A percentile compares a stretch with the other conserved stretches of the same genome.
Conservation (phyloP, 2,329 filamentous ascomycete genomes). For the Trichothecium sympodiale region DNA sequence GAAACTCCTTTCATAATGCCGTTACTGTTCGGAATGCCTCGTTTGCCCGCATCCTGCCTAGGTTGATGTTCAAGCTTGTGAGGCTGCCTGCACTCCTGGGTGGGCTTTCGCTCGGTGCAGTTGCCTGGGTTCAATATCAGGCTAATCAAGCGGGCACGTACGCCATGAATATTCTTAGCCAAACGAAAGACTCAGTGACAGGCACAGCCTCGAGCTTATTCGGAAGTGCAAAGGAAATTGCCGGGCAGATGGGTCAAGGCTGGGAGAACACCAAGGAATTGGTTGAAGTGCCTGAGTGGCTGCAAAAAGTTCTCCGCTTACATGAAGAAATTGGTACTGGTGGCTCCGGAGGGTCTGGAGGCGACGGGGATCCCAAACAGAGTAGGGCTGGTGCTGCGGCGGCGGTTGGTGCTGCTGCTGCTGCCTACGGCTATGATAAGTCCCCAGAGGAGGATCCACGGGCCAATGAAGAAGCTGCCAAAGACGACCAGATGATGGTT, state of each 20-base stretch:
- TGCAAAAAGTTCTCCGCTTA: conserved; percentile 58
- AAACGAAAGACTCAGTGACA: conserved; percentile 60
- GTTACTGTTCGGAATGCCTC: conserved; percentile 53
- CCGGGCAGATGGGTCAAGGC: conserved; percentile 66
- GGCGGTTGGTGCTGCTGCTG: conserved; percentile 60
- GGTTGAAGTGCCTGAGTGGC: conserved; percentile 61
- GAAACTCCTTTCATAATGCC: conserved; percentile 76
- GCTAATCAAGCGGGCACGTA: conserved; percentile 54
- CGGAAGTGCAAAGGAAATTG: conserved; percentile 61
- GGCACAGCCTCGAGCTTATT: conserved; percentile 60
- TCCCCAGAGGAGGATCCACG: conserved; percentile 54
- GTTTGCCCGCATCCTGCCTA: conserved; percentile 61
- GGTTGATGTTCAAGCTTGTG: conserved; percentile 79
- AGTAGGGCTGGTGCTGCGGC: conserved; percentile 49
- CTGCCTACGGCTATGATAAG: conserved; percentile 69
- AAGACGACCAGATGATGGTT: conserved; percentile 99
- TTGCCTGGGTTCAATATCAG: conserved; percentile 94
- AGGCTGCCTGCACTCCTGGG: conserved; percentile 87
- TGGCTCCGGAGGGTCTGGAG: conserved; percentile 35
- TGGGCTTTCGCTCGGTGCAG: conserved; percentile 71
- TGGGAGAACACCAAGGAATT: conserved; percentile 78
- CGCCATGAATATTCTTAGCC: conserved; percentile 55
- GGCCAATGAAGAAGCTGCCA: conserved; percentile 53
- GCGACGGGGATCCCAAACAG: conserved; percentile 41
- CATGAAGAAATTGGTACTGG: conserved; percentile 49